These are phyloP conservation scores for Ploettnerulaceae sp. DNA, from an alignment of 2,329 filamentous ascomycete species.

Conservation along the genomic window DNA sequence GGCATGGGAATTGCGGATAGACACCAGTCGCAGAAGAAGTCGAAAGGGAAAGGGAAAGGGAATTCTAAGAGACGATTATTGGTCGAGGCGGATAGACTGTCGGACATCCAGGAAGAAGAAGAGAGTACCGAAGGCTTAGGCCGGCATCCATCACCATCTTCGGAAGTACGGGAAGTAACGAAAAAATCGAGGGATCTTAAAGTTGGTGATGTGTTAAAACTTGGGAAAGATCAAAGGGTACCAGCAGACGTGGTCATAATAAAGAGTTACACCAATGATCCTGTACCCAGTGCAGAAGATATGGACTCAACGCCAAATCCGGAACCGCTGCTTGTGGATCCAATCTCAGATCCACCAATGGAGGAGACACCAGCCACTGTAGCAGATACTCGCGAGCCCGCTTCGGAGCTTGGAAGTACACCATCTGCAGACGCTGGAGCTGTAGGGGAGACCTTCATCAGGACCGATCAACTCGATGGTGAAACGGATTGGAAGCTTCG, in stretches of 20 bases:
- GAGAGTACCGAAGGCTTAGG: slow-evolving; percentile 46
- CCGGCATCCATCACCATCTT: slow-evolving; percentile 40
- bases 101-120: slow-evolving; percentile 68
- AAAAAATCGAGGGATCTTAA: slow-evolving; percentile 85
- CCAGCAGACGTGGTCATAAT: slow-evolving; percentile 92
- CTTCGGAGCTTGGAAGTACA: slow-evolving; percentile 26
- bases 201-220: slow-evolving; percentile 91
- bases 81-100: slow-evolving; percentile 43
- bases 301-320: slow-evolving; percentile 4
- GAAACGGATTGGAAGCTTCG: slow-evolving; percentile 99
- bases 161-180: slow-evolving; percentile 58
- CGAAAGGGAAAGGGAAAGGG: slow-evolving; percentile 45
- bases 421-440: slow-evolving; percentile 30
- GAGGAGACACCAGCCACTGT: slow-evolving; percentile 22
- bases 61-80: slow-evolving; percentile 36
- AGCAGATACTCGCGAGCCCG: slow-evolving; percentile 24
- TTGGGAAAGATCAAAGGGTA: slow-evolving; percentile 86
- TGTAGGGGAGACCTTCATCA: slow-evolving; percentile 84
- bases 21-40: slow-evolving; percentile 38
- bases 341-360: slow-evolving; percentile 30
- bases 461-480: slow-evolving; percentile 94
- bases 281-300: slow-evolving; percentile 20
- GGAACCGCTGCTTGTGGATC: slow-evolving; percentile 29
- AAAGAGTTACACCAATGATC: slow-evolving; percentile 67
- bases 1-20: slow-evolving; percentile 33